Evolutionary conservation across 2,329 filamentous ascomycete genomes (phyloP), one percentile per base, ranked within the genome.

Genomic region (Talaromyces sp.): DNA sequence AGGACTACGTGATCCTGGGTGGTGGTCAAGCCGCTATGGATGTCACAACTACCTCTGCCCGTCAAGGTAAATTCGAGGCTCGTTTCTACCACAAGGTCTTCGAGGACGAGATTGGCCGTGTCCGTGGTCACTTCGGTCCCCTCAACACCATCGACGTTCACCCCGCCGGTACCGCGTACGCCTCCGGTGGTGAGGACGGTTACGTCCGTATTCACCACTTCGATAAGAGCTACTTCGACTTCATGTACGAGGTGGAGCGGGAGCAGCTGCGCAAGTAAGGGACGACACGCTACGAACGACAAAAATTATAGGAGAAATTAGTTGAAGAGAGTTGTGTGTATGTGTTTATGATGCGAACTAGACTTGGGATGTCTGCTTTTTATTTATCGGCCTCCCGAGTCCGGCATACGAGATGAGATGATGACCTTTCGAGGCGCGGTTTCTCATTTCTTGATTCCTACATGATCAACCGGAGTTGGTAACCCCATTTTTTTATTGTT

Each of bases 31-130:
- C 92, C 61, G 94, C 94, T 71, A 97, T 97, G 91, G 93, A 97
- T 72, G 94, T 99, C 77, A 99, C 94, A 54, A 95, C 90, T 49
- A 97, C 94, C 47, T 88, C 88, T 30, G 87, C 91, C 45, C 86
- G 94, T 63, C 94, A 99, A 82, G 94, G 94, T 79, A 97, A 97
- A 80, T 99, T 99, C 81, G 94, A 99, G 78, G 94, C 94, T 40
- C 87, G 94, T 63, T 99, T 99, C 84, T 99, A 97, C 83, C 94
- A 99, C 87, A 97, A 96, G 84, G 88, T 99, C 74, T 97, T 99
- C 74, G 91, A 96, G 78, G 93, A 99, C 77, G 94, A 99, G 81
- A 93, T 97, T 69, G 94, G 94, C 65, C 88, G 94, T 81, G 94
- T 99, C 61, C 86, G 91, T 72, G 94, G 94, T 60, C 94, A 99